phyloP scores from a whole-genome alignment of 2,329 filamentous ascomycete genomes.

The Claviceps quebecensis region DNA sequence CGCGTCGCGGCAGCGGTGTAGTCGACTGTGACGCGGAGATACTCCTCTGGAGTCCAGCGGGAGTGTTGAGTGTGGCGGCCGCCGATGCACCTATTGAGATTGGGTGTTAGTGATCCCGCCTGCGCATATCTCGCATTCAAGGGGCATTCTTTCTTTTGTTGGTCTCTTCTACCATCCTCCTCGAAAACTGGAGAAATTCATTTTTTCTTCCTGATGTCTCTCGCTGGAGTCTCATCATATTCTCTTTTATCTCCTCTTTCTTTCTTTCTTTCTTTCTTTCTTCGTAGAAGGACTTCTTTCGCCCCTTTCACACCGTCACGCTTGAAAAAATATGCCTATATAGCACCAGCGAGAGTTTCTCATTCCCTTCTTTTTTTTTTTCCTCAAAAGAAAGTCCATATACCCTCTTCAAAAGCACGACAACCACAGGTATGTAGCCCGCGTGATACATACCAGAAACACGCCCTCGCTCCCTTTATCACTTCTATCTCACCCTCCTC shows the following conservation, averaged over 20 bases:
- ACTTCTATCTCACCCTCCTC: neutral
- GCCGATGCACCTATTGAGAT: slow-evolving; percentile 1
- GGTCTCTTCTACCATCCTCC: neutral
- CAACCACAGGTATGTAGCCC: neutral
- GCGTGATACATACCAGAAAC: neutral
- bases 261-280: neutral
- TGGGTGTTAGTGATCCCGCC: neutral
- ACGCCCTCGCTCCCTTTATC: neutral
- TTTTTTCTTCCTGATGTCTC: neutral
- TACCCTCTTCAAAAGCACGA: neutral
- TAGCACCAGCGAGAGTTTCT: neutral
- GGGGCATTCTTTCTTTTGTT: neutral
- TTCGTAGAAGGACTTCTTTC: neutral
- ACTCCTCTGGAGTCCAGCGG: slow-evolving; percentile 2
- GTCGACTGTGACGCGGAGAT: slow-evolving; percentile 2
- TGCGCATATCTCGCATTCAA: neutral
- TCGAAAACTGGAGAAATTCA: neutral
- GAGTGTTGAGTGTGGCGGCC: neutral
- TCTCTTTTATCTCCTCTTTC: neutral
- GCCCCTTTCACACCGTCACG: neutral
- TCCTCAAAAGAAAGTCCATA: neutral
- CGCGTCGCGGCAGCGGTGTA: neutral
- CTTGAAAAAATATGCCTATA: neutral
- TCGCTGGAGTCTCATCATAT: too few relatives aligned
- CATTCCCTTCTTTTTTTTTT: too few relatives aligned